Evolutionary conservation across 2,329 filamentous ascomycete species (phyloP), one percentile per base, ranked within the genome.

Genomic region (Pezicula radicicola): DNA sequence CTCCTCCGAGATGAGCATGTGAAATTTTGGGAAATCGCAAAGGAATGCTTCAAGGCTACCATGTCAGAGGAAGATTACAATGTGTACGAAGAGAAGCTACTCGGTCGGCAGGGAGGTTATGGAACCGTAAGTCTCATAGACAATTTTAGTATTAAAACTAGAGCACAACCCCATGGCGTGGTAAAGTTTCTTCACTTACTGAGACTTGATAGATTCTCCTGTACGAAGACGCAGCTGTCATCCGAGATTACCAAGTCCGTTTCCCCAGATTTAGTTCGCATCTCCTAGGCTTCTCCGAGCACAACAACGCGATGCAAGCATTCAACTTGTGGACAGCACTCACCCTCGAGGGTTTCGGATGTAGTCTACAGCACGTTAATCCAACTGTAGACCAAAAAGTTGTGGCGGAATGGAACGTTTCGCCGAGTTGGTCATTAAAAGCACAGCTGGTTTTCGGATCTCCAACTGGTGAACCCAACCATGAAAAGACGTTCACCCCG

Each of bases 341-440:
- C 53, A 87, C 91, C 74, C 79, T 85, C 55, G 89, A 93, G 69
- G 90, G 91, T 42, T 81, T 94, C 54, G 90, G 89, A 61, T 88
- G 86, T 69, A 95, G 91, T 78, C 79, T 95, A 48, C 91, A 95
- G 79, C 91, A 96, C 76, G 94, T 94, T 78, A 93, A 91, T 80
- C 89, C 89, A 33, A 72, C 94, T 54, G 81, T 93, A 61, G 87
- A 94, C 73, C 77, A 79, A 58, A 81, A 83, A 72, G 86, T 90
- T 49, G 73, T 79, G 46, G 78, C 78, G 60, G 74, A 83, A 62
- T 96, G 88, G 87, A 78, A 79, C 55, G 62, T 94, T 35, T 88
- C 89, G 44, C 65, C 72, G 16, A 78, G 78, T 63, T 96, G 90
- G 90, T 81, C 81, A 66, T 80, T 94, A 57, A 82, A 85, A 66